Percentiles rank a stretch among this genome's conserved stretches.
Conservation (phyloP, 169 alveolate genomes). For the Besnoitia besnoiti region DNA sequence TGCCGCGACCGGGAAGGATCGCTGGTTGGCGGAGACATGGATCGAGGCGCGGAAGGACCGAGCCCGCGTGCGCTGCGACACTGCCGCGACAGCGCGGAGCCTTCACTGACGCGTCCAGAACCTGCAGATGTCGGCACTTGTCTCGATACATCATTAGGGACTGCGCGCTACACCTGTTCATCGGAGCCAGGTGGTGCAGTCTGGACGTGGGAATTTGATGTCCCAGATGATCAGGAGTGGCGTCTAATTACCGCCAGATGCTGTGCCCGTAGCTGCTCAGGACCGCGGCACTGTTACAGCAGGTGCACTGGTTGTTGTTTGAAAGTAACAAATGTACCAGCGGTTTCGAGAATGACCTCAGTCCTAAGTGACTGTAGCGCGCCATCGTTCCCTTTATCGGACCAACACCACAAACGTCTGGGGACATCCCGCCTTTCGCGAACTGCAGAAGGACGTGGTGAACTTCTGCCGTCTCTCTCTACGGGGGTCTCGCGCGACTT, state of each 20-base stretch:
- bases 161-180: not conserved
- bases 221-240: conserved; percentile 5
- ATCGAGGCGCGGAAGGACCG: no score
- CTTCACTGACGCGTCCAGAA: no score
- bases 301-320: conserved; percentile 16
- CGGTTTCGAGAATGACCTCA: not conserved
- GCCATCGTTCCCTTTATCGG: no score
- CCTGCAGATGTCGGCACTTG: not conserved
- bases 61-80: no score
- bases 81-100: not conserved
- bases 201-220: not conserved
- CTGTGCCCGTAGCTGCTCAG: not conserved
- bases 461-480: no score
- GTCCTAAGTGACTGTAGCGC: not conserved
- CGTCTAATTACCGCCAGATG: not conserved
- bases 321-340: no score
- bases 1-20: no score
- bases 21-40: no score
- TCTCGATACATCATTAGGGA: not conserved
- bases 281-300: not conserved
- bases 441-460: no score
- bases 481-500: no score
- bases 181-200: not conserved
- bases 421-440: no score
- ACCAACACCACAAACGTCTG: no score